A percentile compares a stretch with the other conserved stretches of the same genome.
Evolutionary conservation across 192 early-diverging fungal species (phyloP).

Genomic region (Entophlyctis helioformis): DNA sequence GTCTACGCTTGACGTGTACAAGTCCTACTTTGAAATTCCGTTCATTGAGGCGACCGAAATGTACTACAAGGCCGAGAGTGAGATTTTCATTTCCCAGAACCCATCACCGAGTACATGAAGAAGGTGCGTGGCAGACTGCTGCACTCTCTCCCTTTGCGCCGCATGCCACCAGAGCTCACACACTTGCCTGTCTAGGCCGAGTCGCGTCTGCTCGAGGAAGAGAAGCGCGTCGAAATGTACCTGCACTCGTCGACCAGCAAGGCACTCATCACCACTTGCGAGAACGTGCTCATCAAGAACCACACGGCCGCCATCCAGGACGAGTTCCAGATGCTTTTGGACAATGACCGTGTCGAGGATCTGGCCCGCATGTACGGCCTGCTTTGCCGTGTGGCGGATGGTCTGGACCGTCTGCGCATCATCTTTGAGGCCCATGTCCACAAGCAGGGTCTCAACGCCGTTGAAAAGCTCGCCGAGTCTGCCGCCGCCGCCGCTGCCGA

Average conservation of each 20-base stretch:
- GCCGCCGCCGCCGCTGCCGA: constrained; percentile 16
- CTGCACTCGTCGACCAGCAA: constrained; percentile 71
- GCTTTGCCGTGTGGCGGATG: constrained; percentile 64
- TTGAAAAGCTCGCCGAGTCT: constrained; percentile 58
- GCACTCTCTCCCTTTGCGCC: no score
- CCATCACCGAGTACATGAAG: constrained; percentile 93
- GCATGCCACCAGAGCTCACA: neutral
- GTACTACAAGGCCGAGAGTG: constrained; percentile 84
- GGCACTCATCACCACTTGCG: constrained; percentile 69
- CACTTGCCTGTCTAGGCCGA: constrained; percentile 39
- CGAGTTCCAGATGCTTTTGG: constrained; percentile 84
- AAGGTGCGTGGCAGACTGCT: no score
- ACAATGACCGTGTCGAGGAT: constrained; percentile 79
- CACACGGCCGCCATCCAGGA: constrained; percentile 74
- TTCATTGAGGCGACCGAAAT: constrained; percentile 69
- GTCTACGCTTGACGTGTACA: constrained; percentile 77
- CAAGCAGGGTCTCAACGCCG: constrained; percentile 63
- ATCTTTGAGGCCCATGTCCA: constrained; percentile 70
- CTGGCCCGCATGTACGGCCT: constrained; percentile 79
- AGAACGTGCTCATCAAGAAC: constrained; percentile 74
- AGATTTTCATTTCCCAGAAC: constrained; percentile 83
- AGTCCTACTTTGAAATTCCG: constrained; percentile 72
- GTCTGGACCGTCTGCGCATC: constrained; percentile 66
- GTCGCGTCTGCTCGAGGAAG: constrained; percentile 65
- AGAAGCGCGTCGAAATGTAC: constrained; percentile 76